Base-by-base conservation (phyloP, 1,284 basidiomycete genomes). In the Vanrija pseudolonga region DNA sequence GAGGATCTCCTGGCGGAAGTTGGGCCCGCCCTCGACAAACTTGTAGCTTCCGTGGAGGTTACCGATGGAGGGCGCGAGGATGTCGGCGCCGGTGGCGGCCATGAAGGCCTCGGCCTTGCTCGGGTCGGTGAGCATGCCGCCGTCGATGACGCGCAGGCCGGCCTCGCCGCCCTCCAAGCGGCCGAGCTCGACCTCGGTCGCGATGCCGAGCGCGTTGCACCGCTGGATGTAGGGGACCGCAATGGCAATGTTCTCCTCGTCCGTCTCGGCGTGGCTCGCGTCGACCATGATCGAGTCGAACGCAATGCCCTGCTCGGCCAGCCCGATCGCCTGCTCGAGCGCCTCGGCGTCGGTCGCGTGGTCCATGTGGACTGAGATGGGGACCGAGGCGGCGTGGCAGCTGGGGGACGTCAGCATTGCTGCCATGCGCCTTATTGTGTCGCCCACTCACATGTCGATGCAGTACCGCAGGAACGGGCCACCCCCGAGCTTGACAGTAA, bases 331-430 rank as follows among this genome's bases (percentile, higher is more conserved):
- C 15, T 74, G 70, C 49, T 77, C 76, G 39, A 80, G 76, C 45
- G 76, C 71, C 46, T 74, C 76, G 32, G 71, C 74, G 57, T 77
- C 76, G 47, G 78, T 78, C 12, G 78, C 78, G 61, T 79, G 63
- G 65, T 78, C 67, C 56, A 78, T 63, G 67, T 80, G 71, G 41
- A 79, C 68, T 47, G 71, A 63, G 24, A 79, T 74, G 8, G 74
- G 72, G n/a, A 80, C 74, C 3, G 72, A 66, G 6, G 78, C 79
- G 19, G 57, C 56, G 55, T 73, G 72, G 11, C 70, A 70, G 6
- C 87, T 88, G 62, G 85, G 4, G 20, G 18, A 15, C 14, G 43
- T 44, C 14, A 14, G 87, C 72, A 65, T 47, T 87, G 84, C 63
- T 88, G 82, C 78, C 24, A 28, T 26, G n/a, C n/a, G n/a, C n/a